A percentile compares a stretch with the other conserved stretches of the same genome.
phyloP scores from a whole-genome alignment of 2,329 filamentous ascomycete genomes.

The Stemphylium lycopersici region DNA sequence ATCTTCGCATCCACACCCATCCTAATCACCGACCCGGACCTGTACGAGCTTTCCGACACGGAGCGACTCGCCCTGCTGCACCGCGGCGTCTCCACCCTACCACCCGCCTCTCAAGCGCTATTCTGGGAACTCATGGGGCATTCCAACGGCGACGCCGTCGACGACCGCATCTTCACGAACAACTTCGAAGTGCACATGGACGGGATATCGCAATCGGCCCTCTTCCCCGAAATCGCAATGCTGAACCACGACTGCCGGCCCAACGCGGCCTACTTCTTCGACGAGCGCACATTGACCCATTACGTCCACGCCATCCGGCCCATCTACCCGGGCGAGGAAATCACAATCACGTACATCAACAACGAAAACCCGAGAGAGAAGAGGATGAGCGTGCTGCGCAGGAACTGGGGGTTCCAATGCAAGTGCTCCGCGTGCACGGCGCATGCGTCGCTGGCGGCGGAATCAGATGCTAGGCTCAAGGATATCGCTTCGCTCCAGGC shows the following conservation, averaged over 20 bases:
- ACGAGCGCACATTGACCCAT: constrained; percentile 47
- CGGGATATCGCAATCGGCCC: constrained; percentile 29
- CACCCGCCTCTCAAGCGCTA: constrained; percentile 17
- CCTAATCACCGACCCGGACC: constrained; percentile 35
- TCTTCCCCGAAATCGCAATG: constrained; percentile 46
- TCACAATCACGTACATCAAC: constrained; percentile 53
- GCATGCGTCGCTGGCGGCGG: constrained; percentile 25
- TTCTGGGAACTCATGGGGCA: constrained; percentile 44
- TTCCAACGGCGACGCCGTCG: constrained; percentile 34
- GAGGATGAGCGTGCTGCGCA: constrained; percentile 40
- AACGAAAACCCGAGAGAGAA: constrained; percentile 39
- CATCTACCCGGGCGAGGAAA: constrained; percentile 50
- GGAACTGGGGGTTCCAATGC: constrained; percentile 51
- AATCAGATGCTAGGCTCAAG: constrained; percentile 45
- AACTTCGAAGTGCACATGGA: constrained; percentile 41
- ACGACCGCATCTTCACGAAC: constrained; percentile 46
- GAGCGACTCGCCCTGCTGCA: constrained; percentile 38
- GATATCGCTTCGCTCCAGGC: constrained; percentile 41
- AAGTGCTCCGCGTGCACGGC: constrained; percentile 47
- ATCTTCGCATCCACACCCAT: constrained; percentile 45
- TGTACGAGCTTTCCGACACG: constrained; percentile 27
- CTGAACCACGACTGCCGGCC: constrained; percentile 47
- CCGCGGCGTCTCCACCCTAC: constrained; percentile 36
- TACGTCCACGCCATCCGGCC: constrained; percentile 49
- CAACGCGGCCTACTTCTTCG: constrained; percentile 52